Conservation (phyloP, 257 asterid genomes). For the Solanum paucissectum region DNA sequence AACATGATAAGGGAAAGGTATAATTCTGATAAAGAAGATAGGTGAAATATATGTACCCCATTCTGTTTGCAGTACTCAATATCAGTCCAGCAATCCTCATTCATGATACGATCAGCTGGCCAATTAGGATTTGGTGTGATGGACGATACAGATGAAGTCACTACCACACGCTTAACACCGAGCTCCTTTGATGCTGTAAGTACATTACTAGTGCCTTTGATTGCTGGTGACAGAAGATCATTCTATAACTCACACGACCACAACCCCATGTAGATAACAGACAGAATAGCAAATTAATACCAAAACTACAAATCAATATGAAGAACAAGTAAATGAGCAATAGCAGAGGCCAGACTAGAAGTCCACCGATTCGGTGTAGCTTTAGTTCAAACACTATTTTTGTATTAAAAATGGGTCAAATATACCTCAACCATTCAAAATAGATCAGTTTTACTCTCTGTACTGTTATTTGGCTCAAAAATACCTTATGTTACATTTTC, state of each 20-base stretch:
- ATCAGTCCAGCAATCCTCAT: constrained; percentile 90
- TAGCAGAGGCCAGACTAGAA: not conserved
- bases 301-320: not conserved
- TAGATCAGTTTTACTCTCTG: not conserved
- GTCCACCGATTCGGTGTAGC: not conserved
- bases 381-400: not conserved
- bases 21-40: not conserved
- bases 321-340: not conserved
- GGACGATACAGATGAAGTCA: constrained; percentile 73
- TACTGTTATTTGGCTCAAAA: not conserved
- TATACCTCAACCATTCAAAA: not conserved
- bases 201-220: constrained; percentile 74
- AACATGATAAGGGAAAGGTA: not conserved
- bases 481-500: not conserved
- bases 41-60: constrained; percentile 36
- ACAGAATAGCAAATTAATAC: not conserved
- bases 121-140: constrained; percentile 55
- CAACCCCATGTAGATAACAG: not conserved
- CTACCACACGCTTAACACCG: constrained; percentile 82
- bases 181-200: constrained; percentile 81
- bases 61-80: constrained; percentile 67
- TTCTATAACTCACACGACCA: constrained; percentile 22
- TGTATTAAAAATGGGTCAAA: not conserved
- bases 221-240: constrained; percentile 71
- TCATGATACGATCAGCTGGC: constrained; percentile 54